These are phyloP conservation scores for Boletus sp. DNA, from an alignment of 768 basidiomycete species.

Conservation along the genomic window DNA sequence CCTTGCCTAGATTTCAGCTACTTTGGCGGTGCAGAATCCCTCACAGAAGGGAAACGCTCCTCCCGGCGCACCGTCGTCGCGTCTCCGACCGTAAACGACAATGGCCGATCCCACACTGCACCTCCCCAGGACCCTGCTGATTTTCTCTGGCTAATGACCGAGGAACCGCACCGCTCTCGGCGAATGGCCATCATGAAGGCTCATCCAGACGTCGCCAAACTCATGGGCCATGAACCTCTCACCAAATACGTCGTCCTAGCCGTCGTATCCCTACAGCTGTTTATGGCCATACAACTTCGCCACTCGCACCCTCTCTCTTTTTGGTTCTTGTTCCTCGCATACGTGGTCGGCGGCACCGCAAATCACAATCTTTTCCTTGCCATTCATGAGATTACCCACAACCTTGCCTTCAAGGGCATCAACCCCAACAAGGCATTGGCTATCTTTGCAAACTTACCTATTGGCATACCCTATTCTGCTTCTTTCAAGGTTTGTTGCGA, in stretches of 20 bases:
- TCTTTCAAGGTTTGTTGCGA: slow-evolving; percentile 77
- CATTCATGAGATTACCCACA: slow-evolving; percentile 98
- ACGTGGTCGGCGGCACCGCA: slow-evolving; percentile 86
- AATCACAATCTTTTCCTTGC: slow-evolving; percentile 99
- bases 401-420: slow-evolving; percentile 86
- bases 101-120: slow-evolving; percentile 42
- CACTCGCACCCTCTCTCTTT: slow-evolving; percentile 67
- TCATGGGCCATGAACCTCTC: slow-evolving; percentile 93
- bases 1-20: slow-evolving; percentile 63
- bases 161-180: slow-evolving; percentile 92
- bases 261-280: slow-evolving; percentile 79
- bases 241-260: slow-evolving; percentile 88
- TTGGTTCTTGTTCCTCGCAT: slow-evolving; percentile 74
- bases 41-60: slow-evolving; percentile 52
- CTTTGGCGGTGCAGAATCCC: slow-evolving; percentile 81
- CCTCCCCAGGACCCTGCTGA: slow-evolving; percentile 78
- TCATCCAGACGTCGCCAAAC: slow-evolving; percentile 92
- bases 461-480: slow-evolving; percentile 92
- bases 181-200: slow-evolving; percentile 89
- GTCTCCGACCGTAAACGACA: slow-evolving; percentile 38
- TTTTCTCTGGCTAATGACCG: slow-evolving; percentile 96
- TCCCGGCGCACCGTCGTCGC: slow-evolving; percentile 51
- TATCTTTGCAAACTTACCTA: slow-evolving; percentile 89
- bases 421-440: slow-evolving; percentile 83
- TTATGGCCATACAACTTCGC: slow-evolving; percentile 61